Percentiles rank a stretch among this genome's conserved stretches.
phyloP scores from a whole-genome alignment of 1,139 yeast species.

The Zygoascus sp. region DNA sequence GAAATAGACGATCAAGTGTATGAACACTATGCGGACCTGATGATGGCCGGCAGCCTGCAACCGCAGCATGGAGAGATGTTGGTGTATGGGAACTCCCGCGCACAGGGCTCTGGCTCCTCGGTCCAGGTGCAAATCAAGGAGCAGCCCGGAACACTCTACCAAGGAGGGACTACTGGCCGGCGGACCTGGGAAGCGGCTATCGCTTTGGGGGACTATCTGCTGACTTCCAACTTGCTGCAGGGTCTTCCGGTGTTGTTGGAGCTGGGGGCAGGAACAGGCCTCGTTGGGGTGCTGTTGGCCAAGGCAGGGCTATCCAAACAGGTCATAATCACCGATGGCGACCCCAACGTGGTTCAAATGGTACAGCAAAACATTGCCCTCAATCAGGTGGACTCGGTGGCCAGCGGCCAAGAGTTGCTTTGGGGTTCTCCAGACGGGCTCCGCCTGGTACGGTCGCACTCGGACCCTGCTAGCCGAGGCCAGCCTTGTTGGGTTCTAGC shows the following conservation, averaged over 20 bases:
- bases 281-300: conserved; percentile 59
- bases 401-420: conserved; percentile 48
- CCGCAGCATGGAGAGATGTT: background rate
- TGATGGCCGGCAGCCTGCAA: conserved; percentile 9
- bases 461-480: too few relatives aligned
- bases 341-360: conserved; percentile 53
- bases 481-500: conserved; percentile 47
- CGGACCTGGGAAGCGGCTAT: conserved; percentile 95
- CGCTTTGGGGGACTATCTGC: conserved; percentile 52
- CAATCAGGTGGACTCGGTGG: conserved; percentile 38
- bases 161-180: conserved; percentile 74
- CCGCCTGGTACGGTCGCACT: conserved; percentile 35
- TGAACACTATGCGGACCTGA: conserved; percentile 22
- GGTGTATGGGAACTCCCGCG: conserved; percentile 8
- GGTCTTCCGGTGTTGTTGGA: conserved; percentile 48
- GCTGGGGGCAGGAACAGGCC: conserved; percentile 87
- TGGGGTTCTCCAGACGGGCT: conserved; percentile 43
- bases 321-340: conserved; percentile 73
- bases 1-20: conserved; percentile 21
- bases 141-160: conserved; percentile 39
- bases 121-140: conserved; percentile 20
- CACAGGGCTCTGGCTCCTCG: conserved; percentile 7
- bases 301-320: conserved; percentile 30
- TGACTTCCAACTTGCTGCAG: conserved; percentile 7
- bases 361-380: conserved; percentile 44